Evolutionary conservation across 2,329 filamentous ascomycete genomes (phyloP), one percentile per base, ranked within the genome.

Genomic region (Rhynchosporium agropyri): DNA sequence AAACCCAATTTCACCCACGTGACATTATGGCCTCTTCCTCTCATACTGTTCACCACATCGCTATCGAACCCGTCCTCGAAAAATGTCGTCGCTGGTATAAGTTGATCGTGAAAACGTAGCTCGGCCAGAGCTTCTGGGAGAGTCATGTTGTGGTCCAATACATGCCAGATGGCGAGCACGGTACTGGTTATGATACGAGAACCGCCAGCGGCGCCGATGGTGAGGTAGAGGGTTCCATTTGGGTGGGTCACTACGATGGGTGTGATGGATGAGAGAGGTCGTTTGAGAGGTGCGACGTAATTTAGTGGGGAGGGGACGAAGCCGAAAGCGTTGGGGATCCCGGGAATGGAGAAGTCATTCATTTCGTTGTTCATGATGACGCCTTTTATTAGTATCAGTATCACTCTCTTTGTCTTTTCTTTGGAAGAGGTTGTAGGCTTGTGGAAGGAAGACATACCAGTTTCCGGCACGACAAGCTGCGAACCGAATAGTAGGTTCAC

Each of bases 401-500:
- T 20, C 49, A 29, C 33, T 43, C 42, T 15, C 20, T 43, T 8
- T 4, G 26, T 9, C 13, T 46, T 38, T 20, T 13, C 9, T 33
- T 10, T n/a, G 20, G 2, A n/a, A 45, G 26, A 28, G 48, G 1
- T 9, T 58, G 57, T 43, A 20, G 29, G 15, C 6, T 15, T 1
- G 4, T 20, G 20, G 20, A 20, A 20, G 3, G 36, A 36, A 46
- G 46, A 62, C 62, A 79, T 63, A 97, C 93, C 93, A 0, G 92
- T 93, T 69, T 89, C 83, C 0, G 92, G 91, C 0, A 94, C 89
- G 77, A 96, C 86, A 67, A 96, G 76, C 26, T 86, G 82, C 33
- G 87, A 89, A 51, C 94, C 94, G 70, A 96, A 98, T 3, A 95
- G 81, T 4, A 95, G 81, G 76, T 97, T 97, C 62, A 97, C 80